Percentiles rank a stretch among this genome's conserved stretches.
phyloP scores from a whole-genome alignment of 2,329 filamentous ascomycete species.

The Pseudogymnoascus sp. region DNA sequence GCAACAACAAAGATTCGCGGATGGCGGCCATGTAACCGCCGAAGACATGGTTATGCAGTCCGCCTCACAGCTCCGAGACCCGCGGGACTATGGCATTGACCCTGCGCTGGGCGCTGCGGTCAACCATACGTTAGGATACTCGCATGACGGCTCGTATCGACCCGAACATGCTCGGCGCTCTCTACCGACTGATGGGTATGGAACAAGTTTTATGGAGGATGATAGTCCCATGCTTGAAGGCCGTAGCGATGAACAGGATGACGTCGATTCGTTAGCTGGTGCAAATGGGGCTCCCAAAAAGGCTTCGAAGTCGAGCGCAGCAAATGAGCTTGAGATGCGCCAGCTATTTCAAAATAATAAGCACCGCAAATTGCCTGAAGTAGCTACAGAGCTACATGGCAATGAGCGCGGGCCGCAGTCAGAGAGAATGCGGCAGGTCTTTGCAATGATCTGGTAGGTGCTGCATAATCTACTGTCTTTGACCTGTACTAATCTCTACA shows the following conservation, averaged over 20 bases:
- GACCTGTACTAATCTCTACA: constrained; percentile 28
- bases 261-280: constrained; percentile 45
- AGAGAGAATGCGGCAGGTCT: constrained; percentile 76
- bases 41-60: constrained; percentile 56
- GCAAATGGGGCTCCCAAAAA: constrained; percentile 45
- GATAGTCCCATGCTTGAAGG: constrained; percentile 55
- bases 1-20: constrained; percentile 24
- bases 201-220: constrained; percentile 47
- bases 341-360: constrained; percentile 66
- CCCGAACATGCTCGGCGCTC: constrained; percentile 39
- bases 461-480: background rate
- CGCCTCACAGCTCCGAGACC: constrained; percentile 47
- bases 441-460: constrained; percentile 79
- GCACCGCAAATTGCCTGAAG: constrained; percentile 59
- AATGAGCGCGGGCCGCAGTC: constrained; percentile 76
- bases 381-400: constrained; percentile 68
- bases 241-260: constrained; percentile 47
- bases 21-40: constrained; percentile 38
- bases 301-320: constrained; percentile 61
- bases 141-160: constrained; percentile 34
- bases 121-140: constrained; percentile 37
- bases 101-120: constrained; percentile 43
- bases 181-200: constrained; percentile 48
- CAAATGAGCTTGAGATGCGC: constrained; percentile 75
- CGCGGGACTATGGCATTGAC: constrained; percentile 43